Percentiles rank a stretch among this genome's conserved stretches.
Conservation (phyloP, 495 filamentous ascomycete genomes). For the Podospora pseudopauciseta region DNA sequence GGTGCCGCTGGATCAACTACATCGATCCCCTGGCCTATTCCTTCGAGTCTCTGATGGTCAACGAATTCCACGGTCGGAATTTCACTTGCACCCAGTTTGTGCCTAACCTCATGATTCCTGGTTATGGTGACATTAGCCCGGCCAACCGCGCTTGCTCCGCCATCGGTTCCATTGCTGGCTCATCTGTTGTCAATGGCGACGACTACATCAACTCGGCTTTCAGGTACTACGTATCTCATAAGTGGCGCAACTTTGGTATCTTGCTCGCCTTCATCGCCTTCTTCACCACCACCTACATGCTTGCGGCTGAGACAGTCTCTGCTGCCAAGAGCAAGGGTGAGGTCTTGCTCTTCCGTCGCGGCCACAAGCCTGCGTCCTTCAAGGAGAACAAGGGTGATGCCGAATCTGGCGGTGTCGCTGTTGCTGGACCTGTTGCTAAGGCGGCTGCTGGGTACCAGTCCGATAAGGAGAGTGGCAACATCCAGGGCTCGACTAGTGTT, state of each 20-base stretch:
- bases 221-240: slow-evolving; percentile 57
- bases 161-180: slow-evolving; percentile 60
- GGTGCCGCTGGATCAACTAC: slow-evolving; percentile 87
- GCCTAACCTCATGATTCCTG: slow-evolving; percentile 44
- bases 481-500: slow-evolving; percentile 61
- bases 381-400: slow-evolving; percentile 53
- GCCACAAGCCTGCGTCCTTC: slow-evolving; percentile 58
- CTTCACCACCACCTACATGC: slow-evolving; percentile 63
- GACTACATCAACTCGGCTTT: slow-evolving; percentile 61
- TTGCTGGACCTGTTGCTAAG: slow-evolving; percentile 35
- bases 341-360: slow-evolving; percentile 79
- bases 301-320: slow-evolving; percentile 69
- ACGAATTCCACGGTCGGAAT: slow-evolving; percentile 70
- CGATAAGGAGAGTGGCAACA: slow-evolving; percentile 34
- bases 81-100: slow-evolving; percentile 63
- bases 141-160: slow-evolving; percentile 56
- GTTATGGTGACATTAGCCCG: slow-evolving; percentile 44
- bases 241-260: slow-evolving; percentile 83
- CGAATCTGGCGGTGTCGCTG: slow-evolving; percentile 51
- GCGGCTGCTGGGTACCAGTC: slow-evolving; percentile 38
- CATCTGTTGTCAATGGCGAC: slow-evolving; percentile 56
- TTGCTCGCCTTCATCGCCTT: slow-evolving; percentile 68
- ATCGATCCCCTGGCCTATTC: slow-evolving; percentile 81
- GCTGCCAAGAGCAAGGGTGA: slow-evolving; percentile 83
- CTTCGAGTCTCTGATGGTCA: slow-evolving; percentile 86